Base-by-base conservation (phyloP, 164 flowering plant genomes). In the Santalum album region DNA sequence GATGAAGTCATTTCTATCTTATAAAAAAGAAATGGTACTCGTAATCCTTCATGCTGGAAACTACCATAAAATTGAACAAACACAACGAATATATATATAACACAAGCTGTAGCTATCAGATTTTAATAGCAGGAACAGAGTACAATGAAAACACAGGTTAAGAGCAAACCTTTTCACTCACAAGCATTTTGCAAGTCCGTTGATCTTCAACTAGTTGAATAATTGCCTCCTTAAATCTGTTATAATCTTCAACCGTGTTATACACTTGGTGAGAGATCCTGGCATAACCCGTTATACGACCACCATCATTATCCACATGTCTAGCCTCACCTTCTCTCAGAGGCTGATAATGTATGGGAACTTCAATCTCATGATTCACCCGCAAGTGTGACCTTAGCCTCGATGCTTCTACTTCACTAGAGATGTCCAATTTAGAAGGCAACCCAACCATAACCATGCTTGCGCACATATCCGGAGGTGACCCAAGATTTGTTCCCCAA, bases 401-500 rank as follows among this genome's bases (percentile, higher is more conserved):
- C 20, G 16, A 20, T 6, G 48, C 48, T 7, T 44, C 48, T 17
- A 7, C 18, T 17, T 44, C 15, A 17, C 48, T 44, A 7, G 22
- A 44, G 22, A 44, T 16, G 9, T 20, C 9, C 48, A 44, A 44
- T 7, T 17, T 20, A 16, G 48, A 44, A 17, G 48, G 48, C 48
- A 44, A 44, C 7, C 48, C 48, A 44, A 44, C 17, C 48, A 44
- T 44, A 17, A 44, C 22, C 48, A 44, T 44, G 22, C 48, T 44
- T 1, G 48, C 48, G 16, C 48, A 44, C 48, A 44, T 44, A 1
- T 44, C 15, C 17, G 48, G 48, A 44, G 48, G 48, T 9, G 48
- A 44, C 48, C 48, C 48, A 16, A 44, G 48, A 20, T 9, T n/a
- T 10, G 48, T 44, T 16, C 48, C 48, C 48, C 48, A 44, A 44